Evolutionary conservation across 176 grass and related monocot species (phyloP).

Genomic region (Canna indica): DNA sequence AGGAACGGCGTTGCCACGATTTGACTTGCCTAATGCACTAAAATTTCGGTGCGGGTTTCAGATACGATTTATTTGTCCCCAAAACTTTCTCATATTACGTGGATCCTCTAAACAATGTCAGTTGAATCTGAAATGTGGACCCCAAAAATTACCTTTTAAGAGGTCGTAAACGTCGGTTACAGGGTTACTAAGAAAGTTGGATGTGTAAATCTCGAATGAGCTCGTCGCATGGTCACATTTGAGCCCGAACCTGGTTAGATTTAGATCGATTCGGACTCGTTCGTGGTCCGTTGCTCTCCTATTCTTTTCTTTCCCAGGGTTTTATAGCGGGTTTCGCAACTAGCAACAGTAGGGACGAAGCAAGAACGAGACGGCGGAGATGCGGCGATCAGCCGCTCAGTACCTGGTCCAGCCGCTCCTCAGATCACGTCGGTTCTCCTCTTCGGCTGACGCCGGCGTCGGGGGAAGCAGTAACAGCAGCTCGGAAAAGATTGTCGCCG

Average conservation of each 20-base stretch:
- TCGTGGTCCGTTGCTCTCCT: not conserved
- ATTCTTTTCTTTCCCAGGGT: not conserved
- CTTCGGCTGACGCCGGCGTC: not conserved
- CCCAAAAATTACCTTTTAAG: no score
- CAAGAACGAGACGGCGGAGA: not conserved
- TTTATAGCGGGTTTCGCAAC: not conserved
- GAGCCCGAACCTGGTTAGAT: not conserved
- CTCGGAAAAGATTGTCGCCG: conserved; percentile 60
- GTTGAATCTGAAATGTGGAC: no score
- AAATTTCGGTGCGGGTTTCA: no score
- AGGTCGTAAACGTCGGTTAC: no score
- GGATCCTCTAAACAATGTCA: no score
- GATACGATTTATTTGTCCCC: no score
- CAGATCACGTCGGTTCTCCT: conserved; percentile 32
- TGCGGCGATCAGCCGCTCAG: conserved; percentile 1
- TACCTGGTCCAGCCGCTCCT: conserved; percentile 8
- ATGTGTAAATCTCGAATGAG: not conserved
- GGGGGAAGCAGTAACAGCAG: not conserved
- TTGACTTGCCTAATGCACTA: no score
- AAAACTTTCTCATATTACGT: no score
- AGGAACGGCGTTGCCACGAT: no score
- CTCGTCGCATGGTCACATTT: not conserved
- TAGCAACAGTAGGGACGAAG: not conserved
- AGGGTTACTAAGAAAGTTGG: no score
- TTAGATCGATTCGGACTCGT: not conserved